Base-by-base conservation (phyloP, 352 stramenopile genomes). In the Blastocystis sp. region DNA sequence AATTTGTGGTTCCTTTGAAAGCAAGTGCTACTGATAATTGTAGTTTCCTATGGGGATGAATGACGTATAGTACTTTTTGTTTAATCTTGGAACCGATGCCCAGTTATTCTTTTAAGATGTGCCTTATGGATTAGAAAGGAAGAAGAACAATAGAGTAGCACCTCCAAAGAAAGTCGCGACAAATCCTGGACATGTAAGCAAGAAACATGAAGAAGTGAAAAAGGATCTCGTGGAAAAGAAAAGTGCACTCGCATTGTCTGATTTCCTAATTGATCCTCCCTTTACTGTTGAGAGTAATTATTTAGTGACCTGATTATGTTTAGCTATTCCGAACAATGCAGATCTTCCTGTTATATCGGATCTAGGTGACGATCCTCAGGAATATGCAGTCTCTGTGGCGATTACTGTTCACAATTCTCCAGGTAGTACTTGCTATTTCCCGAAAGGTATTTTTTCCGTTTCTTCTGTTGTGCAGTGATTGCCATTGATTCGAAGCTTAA, bases 141-240 rank as follows among this genome's bases (percentile, higher is more conserved):
- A 76, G 64, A 76, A 76, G 64, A 34, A 29, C 37, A 76, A 56
- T 9, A 76, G 45, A 54, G 37, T 11, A n/a, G 64, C 18, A 37
- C 15, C 1, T 20, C 15, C 9, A 50, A 76, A 76, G 64, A 76
- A 56, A 76, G 7, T 43, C 18, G 11, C 39, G 8, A 39, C 64
- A 13, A 20, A 53, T 43, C 15, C 29, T 9, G 13, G 29, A 26
- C 15, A 1, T 13, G 9, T 73, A 2, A 20, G 20, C 3, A 29
- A 18, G 18, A 15, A 39, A 43, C 20, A 13, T 20, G 39, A 39
- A 26, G 29, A 73, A 73, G 39, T 15, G 20, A 39, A 34, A 20
- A 73, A 73, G 29, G n/a, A 73, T 50, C 11, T 73, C 29, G 62
- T 73, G 29, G 62, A 73, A 45, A 73, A 73, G 62, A 73, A 73